Evolutionary conservation across 2,329 filamentous ascomycete genomes (phyloP).

Genomic region (Huntiella decipiens): DNA sequence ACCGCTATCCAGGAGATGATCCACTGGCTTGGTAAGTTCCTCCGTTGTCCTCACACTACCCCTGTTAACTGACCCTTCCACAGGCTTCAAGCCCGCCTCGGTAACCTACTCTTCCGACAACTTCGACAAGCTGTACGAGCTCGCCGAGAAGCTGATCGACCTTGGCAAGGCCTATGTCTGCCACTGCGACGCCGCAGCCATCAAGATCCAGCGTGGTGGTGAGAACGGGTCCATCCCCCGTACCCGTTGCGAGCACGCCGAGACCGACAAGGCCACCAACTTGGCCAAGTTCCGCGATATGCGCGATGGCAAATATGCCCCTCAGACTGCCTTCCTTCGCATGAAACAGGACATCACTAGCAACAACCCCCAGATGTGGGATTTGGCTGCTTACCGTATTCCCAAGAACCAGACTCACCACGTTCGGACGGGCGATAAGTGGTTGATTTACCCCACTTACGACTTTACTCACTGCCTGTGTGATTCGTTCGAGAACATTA

Average conservation of each 20-base stretch:
- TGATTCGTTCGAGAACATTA: slow-evolving; percentile 82
- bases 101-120: slow-evolving; percentile 84
- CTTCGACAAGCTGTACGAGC: slow-evolving; percentile 71
- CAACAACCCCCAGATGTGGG: slow-evolving; percentile 92
- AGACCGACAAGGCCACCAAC: slow-evolving; percentile 56
- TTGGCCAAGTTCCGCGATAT: slow-evolving; percentile 72
- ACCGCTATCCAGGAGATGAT: slow-evolving; percentile 77
- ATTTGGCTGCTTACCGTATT: slow-evolving; percentile 77
- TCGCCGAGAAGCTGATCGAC: slow-evolving; percentile 67
- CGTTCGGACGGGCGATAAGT: slow-evolving; percentile 61
- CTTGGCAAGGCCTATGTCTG: slow-evolving; percentile 65
- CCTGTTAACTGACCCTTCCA: neutral
- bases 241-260: slow-evolving; percentile 64
- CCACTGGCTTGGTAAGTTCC: slow-evolving; percentile 46
- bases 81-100: slow-evolving; percentile 50
- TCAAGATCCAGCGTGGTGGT: slow-evolving; percentile 74
- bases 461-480: slow-evolving; percentile 83
- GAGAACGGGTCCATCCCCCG: slow-evolving; percentile 48
- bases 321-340: slow-evolving; percentile 63
- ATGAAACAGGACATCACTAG: slow-evolving; percentile 83
- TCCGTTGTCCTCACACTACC: neutral
- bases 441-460: slow-evolving; percentile 91
- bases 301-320: slow-evolving; percentile 78
- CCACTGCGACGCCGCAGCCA: slow-evolving; percentile 63
- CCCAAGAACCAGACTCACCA: slow-evolving; percentile 51